These are phyloP conservation scores for Colletotrichum sp. DNA, from an alignment of 2,329 filamentous ascomycete genomes.

Conservation along the genomic window DNA sequence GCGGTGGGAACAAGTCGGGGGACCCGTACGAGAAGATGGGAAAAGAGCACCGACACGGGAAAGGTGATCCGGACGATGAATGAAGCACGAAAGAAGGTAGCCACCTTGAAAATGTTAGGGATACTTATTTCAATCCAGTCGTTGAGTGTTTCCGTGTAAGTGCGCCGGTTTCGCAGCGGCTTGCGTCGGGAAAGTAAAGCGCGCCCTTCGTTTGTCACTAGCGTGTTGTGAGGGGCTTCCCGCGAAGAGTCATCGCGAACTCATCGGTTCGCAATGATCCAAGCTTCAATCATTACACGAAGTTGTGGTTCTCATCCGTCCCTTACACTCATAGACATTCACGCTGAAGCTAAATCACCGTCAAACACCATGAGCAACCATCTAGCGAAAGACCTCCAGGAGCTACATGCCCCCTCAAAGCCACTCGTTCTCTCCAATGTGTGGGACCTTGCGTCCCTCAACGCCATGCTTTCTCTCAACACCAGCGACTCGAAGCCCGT, in stretches of 20 bases:
- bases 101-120: neutral
- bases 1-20: neutral
- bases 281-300: neutral
- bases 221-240: neutral
- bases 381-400: conserved; percentile 39
- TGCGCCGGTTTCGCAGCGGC: neutral
- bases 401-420: conserved; percentile 54
- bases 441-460: conserved; percentile 57
- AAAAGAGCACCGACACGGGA: neutral
- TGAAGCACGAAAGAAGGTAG: no score
- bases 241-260: neutral
- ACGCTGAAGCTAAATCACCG: neutral
- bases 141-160: neutral
- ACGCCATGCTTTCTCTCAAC: conserved; percentile 48
- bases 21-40: neutral
- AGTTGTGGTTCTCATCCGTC: fast-evolving
- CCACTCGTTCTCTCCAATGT: conserved; percentile 62
- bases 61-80: neutral
- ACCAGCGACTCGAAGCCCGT: conserved; percentile 35
- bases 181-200: neutral
- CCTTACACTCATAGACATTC: fast-evolving
- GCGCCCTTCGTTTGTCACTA: neutral
- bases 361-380: conserved; percentile 23
- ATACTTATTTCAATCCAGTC: neutral
- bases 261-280: neutral